A percentile compares a stretch with the other conserved stretches of the same genome.
These are phyloP conservation scores for Mitragyna speciosa DNA, from an alignment of 257 asterid genomes.

Conservation along the genomic window DNA sequence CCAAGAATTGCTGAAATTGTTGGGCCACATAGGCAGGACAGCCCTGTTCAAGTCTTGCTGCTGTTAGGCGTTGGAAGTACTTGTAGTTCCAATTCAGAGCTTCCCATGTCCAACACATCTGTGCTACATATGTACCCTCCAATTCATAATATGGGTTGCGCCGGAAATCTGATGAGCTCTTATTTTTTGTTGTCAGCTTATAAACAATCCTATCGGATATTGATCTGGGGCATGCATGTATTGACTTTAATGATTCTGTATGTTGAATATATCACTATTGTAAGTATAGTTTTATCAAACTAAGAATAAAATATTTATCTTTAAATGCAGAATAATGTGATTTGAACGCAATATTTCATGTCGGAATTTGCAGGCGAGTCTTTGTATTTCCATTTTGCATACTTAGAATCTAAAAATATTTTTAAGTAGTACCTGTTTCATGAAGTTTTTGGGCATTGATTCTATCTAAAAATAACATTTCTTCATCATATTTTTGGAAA, in stretches of 20 bases:
- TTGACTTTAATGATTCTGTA: constrained; percentile 76
- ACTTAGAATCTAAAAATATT: no score
- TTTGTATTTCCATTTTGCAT: no score
- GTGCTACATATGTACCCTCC: constrained; percentile 87
- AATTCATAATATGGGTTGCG: constrained; percentile 69
- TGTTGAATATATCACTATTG: not conserved
- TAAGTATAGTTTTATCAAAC: not conserved
- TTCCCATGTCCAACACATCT: constrained; percentile 88
- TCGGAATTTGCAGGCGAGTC: no score
- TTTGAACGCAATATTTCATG: no score
- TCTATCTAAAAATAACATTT: constrained; percentile 81
- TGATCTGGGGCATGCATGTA: constrained; percentile 82
- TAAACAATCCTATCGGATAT: constrained; percentile 69
- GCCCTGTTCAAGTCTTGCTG: constrained; percentile 54
- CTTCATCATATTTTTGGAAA: constrained; percentile 90
- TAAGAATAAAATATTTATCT: no score
- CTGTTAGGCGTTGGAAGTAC: constrained; percentile 62
- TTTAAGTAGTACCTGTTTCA: constrained; percentile 59
- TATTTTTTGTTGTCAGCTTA: constrained; percentile 41
- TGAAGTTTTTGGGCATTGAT: constrained; percentile 76
- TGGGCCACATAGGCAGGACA: constrained; percentile 82
- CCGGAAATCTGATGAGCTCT: constrained; percentile 36
- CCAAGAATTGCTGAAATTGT: constrained; percentile 84
- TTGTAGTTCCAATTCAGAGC: constrained; percentile 87
- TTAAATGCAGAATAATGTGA: no score